Evolutionary conservation across 805 yeast genomes (phyloP).

Genomic region (Monosporozyma aerobia): DNA sequence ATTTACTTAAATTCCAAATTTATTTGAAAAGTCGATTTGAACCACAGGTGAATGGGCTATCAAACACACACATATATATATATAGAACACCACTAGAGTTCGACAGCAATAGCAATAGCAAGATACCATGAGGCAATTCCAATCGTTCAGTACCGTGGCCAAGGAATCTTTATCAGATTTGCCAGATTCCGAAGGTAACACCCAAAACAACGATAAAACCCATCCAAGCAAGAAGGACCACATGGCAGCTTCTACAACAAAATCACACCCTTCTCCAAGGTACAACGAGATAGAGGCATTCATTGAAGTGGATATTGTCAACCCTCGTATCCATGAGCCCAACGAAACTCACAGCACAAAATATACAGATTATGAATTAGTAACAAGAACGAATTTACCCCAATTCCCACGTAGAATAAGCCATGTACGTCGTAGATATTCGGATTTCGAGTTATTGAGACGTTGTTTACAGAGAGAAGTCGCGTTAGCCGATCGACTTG

Average conservation of each 20-base stretch:
- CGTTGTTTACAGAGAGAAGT: conserved; percentile 67
- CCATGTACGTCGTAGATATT: conserved; percentile 73
- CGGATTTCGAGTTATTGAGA: conserved; percentile 79
- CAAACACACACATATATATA: not conserved
- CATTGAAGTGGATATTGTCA: conserved; percentile 74
- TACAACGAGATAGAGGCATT: conserved; percentile 95
- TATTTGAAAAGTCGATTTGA: not conserved
- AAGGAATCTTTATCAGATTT: conserved; percentile 9
- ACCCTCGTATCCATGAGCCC: conserved; percentile 26
- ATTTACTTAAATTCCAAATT: not conserved
- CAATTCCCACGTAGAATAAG: conserved; percentile 59
- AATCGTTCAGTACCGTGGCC: conserved; percentile 23
- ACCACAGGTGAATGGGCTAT: not conserved
- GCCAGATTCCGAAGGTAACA: not conserved
- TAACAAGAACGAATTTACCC: conserved; percentile 87
- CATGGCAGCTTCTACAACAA: conserved; percentile 48
- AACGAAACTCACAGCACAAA: conserved; percentile 21
- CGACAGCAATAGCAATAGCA: not conserved
- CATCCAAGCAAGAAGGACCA: conserved; percentile 34
- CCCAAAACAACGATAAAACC: conserved; percentile 5
- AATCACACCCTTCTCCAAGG: conserved; percentile 21
- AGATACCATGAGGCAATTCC: conserved; percentile 18
- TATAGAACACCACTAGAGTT: no score
- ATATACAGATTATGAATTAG: conserved; percentile 87
- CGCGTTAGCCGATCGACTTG: conserved; percentile 29